Percentiles rank a stretch among this genome's conserved stretches.
These are phyloP conservation scores for Ogataea corticis DNA, from an alignment of 805 yeast species.

Conservation along the genomic window DNA sequence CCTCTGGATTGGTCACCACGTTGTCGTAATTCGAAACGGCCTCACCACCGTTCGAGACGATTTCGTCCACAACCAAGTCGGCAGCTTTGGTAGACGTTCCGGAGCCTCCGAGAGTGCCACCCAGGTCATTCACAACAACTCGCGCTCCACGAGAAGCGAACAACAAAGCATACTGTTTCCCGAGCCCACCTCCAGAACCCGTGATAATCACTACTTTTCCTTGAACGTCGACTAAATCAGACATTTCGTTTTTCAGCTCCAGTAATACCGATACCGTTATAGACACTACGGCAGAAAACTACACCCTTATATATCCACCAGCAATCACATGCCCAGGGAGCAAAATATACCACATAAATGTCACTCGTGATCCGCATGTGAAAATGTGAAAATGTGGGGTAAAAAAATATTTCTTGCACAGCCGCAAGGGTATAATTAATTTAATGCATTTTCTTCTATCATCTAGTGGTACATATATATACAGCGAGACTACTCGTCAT, in stretches of 20 bases:
- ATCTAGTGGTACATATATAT: neutral
- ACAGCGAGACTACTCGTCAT: constrained; percentile 1
- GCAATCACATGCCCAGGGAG: constrained; percentile 3
- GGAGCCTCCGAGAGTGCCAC: constrained; percentile 77
- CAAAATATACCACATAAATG: neutral
- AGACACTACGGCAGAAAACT: neutral
- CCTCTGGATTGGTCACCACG: constrained; percentile 77
- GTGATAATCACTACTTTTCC: constrained; percentile 90
- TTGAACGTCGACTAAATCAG: constrained; percentile 54
- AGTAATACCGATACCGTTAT: no score
- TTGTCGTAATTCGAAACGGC: constrained; percentile 96
- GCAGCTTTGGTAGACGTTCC: constrained; percentile 76
- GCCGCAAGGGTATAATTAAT: no score
- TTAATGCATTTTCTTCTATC: no score
- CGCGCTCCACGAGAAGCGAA: constrained; percentile 91
- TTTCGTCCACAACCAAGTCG: constrained; percentile 85
- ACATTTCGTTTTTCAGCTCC: neutral
- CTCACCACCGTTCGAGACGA: constrained; percentile 68
- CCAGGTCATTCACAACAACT: constrained; percentile 93
- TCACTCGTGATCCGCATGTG: constrained; percentile 12
- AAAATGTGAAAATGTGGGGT: constrained; percentile 18
- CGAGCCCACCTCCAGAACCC: constrained; percentile 98
- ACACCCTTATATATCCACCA: neutral
- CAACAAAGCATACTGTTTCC: constrained; percentile 82
- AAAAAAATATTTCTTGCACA: no score